Percentiles rank a stretch among this genome's conserved stretches.
phyloP scores from a whole-genome alignment of 352 stramenopile genomes.

The Pseudoperonospora humuli region DNA sequence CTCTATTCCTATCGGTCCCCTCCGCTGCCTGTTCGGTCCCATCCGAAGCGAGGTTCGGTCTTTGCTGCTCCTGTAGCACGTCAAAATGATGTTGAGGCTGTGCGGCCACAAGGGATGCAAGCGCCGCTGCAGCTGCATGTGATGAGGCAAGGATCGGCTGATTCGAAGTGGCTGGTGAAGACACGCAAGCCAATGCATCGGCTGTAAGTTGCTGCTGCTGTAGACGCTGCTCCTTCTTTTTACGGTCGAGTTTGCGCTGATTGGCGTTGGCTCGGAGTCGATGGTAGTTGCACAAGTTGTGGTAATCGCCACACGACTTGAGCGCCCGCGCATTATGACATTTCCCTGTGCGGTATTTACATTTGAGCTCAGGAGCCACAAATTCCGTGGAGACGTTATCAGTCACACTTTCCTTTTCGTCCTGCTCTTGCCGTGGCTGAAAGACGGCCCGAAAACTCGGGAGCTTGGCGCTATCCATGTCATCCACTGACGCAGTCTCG shows the following conservation, averaged over 20 bases:
- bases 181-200: conserved; percentile 9
- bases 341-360: conserved; percentile 79
- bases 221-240: conserved; percentile 66
- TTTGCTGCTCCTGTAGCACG: conserved; percentile 20
- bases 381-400: conserved; percentile 6
- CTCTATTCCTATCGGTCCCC: conserved; percentile 28
- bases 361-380: conserved; percentile 44
- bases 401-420: not conserved
- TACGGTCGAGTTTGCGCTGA: conserved; percentile 76
- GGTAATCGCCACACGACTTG: conserved; percentile 72
- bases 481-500: conserved; percentile 1
- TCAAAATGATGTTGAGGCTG: conserved; percentile 30
- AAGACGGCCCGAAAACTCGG: conserved; percentile 66
- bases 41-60: conserved; percentile 13
- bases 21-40: conserved; percentile 17
- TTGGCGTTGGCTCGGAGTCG: conserved; percentile 71
- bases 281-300: conserved; percentile 82
- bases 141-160: conserved; percentile 19
- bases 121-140: conserved; percentile 33
- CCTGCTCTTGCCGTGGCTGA: conserved; percentile 16
- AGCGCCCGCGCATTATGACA: conserved; percentile 61
- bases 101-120: conserved; percentile 32
- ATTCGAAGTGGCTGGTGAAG: conserved; percentile 3
- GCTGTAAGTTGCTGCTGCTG: conserved; percentile 34
- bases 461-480: conserved; percentile 28